Evolutionary conservation across 495 filamentous ascomycete species (phyloP), one percentile per base, ranked within the genome.

Genomic region (Letharia columbiana): DNA sequence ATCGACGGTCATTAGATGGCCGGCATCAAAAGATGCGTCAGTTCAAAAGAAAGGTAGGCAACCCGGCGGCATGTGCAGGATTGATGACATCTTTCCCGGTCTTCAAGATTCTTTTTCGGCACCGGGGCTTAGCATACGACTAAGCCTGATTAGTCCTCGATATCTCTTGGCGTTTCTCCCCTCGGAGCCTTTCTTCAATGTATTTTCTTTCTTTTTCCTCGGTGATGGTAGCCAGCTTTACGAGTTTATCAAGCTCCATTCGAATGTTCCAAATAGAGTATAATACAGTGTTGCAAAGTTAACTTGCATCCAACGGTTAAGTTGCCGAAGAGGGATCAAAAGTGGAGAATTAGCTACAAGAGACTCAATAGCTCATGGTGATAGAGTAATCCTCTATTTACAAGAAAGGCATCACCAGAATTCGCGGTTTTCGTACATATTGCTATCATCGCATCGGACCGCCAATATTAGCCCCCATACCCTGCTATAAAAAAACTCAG

Each of bases 381-480:
- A 57, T 37, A 35, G 33, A 33, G 31, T 37, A 57, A 37, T 20
- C 54, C 17, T 57, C 54, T n/a, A 17, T 44, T 15, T 7, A 44
- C 40, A 41, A 15, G 20, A 3, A 61, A 42, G 39, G 4, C 17
- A 61, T 61, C 39, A 33, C 63, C 31, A 23, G 50, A 1, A n/a
- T 18, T 42, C 35, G 54, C 54, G 3, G 9, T 0, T 2, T 9
- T 58, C n/a, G 50, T 42, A 41, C 40, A 10, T 5, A 39, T 35
- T 37, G 31, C 33, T 59, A 39, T 69, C 56, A 69, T 62, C 64
- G 67, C 56, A 67, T 65, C 66, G 70, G 64, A 42, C 72, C 77
- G 61, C 76, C 76, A 35, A 79, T 68, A 59, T 74, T 75, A 61
- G 78, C 79, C 39, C 85, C 85, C 86, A 95, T 91, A 56, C 87